Evolutionary conservation across 1,284 basidiomycete species (phyloP).

Genomic region (Cutaneotrichosporon arboriforme): DNA sequence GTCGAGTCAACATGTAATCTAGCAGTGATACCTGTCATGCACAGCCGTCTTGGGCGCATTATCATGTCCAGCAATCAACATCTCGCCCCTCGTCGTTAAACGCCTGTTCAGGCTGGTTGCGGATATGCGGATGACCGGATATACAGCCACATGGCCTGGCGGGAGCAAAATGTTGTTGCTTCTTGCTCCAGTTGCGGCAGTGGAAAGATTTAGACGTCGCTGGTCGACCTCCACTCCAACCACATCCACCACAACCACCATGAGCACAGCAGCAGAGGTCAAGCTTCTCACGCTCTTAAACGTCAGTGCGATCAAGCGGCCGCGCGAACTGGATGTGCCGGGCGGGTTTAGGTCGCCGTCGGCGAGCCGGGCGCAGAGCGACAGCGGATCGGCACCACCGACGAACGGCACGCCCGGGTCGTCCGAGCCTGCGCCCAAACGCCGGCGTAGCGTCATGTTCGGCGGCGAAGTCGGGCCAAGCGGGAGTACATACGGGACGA

Average conservation of each 20-base stretch:
- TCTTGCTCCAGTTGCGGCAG: too few species aligned
- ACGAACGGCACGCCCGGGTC: background rate
- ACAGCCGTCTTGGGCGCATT: background rate
- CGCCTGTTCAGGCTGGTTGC: too few species aligned
- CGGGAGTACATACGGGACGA: slow-evolving; percentile 36
- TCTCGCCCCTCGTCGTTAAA: too few species aligned
- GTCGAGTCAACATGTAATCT: background rate
- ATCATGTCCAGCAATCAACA: too few species aligned
- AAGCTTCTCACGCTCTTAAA: slow-evolving; percentile 89
- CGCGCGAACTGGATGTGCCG: slow-evolving; percentile 47
- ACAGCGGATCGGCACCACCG: background rate
- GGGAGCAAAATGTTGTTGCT: slow-evolving; percentile 7
- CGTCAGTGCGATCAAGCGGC: slow-evolving; percentile 67
- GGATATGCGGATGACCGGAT: too few species aligned
- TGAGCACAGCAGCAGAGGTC: slow-evolving; percentile 58
- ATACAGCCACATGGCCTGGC: background rate
- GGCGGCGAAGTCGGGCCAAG: slow-evolving; percentile 47
- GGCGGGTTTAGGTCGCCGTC: slow-evolving; percentile 45
- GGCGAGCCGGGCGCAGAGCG: background rate
- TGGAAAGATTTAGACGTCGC: background rate
- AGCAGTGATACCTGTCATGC: too few species aligned
- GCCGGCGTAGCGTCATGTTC: slow-evolving; percentile 39
- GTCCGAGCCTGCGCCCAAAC: slow-evolving; percentile 14
- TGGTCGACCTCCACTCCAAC: background rate
- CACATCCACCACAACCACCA: slow-evolving; percentile 7